Base-by-base conservation (phyloP, 2,329 filamentous ascomycete genomes). In the Dactylonectria macrodidyma region DNA sequence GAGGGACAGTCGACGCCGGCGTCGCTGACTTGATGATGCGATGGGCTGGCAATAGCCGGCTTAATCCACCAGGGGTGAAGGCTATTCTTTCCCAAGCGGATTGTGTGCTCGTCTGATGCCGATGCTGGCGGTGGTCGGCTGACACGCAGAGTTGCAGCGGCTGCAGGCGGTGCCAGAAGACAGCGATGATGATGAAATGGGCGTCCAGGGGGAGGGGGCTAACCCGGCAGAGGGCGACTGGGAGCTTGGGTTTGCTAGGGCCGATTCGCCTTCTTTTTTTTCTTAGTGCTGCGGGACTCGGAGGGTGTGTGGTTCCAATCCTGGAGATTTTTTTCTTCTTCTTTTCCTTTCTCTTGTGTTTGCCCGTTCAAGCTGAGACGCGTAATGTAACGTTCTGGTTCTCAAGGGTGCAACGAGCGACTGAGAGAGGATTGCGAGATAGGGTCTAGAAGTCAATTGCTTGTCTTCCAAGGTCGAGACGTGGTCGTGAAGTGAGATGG, bases 181-280 rank as follows among this genome's bases (percentile, higher is more conserved):
- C 19, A 14, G 44, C 56, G 51, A 66, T 66, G 63, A 66, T 52
- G 58, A 66, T 61, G 63, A 22, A 51, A 61, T 52, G 26, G 58
- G 46, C 51, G 63, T 61, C 50, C 58, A 65, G 57, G 44, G 57
- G 57, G 51, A 50, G 44, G 57, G 57, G 51, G 61, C 62, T 64
- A 64, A 59, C 48, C 52, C 36, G 47, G 52, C 54, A 47, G 14
- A 59, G 62, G 62, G 34, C 38, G 51, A 36, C 26, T 62, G 50
- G 59, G 55, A 62, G 59, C 62, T 64, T 70, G 70, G 68, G 66
- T 44, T 69, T 65, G 50, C 68, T 66, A 61, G 66, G 69, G 51
- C 72, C 69, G 67, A 68, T 66, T 66, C 61, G 68, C 65, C 66
- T 55, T 51, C 47, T 11, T 60, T 51, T 11, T 36, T 44, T 50